Evolutionary conservation across 371 early-diverging fungal genomes (phyloP).

Genomic region (Rhizopus arrhizus): DNA sequence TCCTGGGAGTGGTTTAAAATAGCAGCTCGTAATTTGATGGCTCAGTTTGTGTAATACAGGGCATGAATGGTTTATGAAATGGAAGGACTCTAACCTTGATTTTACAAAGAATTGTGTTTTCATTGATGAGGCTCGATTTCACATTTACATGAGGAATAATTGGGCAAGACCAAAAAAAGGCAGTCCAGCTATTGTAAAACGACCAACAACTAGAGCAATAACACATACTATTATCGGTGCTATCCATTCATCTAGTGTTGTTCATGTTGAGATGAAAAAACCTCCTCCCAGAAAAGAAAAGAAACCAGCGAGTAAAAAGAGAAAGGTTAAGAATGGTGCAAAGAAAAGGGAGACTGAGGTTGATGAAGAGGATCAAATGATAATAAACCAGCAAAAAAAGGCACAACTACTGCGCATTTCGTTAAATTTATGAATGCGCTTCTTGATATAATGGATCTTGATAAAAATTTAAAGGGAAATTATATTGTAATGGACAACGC

Average conservation of each 20-base stretch:
- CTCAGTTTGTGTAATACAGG: constrained; percentile 3
- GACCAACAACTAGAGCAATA: too few relatives aligned
- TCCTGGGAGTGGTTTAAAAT: constrained; percentile 10
- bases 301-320: constrained; percentile 8
- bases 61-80: constrained; percentile 18
- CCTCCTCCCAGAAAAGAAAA: constrained; percentile 14
- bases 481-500: too few relatives aligned
- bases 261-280: constrained; percentile 17
- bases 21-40: constrained; percentile 6
- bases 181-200: too few relatives aligned
- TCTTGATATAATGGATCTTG: constrained; percentile 16
- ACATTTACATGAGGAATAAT: constrained; percentile 14
- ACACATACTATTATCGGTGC: too few relatives aligned
- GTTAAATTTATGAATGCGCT: constrained; percentile 17
- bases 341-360: constrained; percentile 13
- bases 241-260: constrained; percentile 18
- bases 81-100: constrained; percentile 20
- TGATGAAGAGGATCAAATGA: constrained; percentile 6
- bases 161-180: too few relatives aligned
- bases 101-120: constrained; percentile 23
- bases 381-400: constrained; percentile 9
- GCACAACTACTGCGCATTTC: constrained; percentile 19
- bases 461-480: constrained; percentile 12
- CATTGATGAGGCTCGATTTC: constrained; percentile 20
- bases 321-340: constrained; percentile 6